Base-by-base conservation (phyloP, 352 stramenopile genomes). In the Pythium dissotocum region DNA sequence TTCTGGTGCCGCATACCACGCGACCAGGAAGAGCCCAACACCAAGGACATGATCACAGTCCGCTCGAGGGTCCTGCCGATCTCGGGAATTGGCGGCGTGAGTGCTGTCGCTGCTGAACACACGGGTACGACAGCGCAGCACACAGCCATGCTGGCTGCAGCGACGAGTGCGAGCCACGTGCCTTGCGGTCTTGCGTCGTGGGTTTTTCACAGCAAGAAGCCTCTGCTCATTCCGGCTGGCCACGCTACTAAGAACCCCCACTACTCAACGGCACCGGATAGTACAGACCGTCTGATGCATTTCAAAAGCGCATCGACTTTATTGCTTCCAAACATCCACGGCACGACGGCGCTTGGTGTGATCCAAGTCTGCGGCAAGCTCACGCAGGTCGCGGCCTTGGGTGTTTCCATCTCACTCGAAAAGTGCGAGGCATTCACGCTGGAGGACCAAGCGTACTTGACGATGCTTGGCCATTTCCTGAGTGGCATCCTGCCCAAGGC, bases 281-380 rank as follows among this genome's bases (percentile, higher is more conserved):
- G 81, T 44, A 85, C 83, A 3, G 83, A 93, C 49, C 83, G 85
- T 0, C 53, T 91, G 2, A 76, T 91, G 54, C 53, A 58, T 13
- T 72, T 87, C 44, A 81, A 85, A 12, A 82, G 76, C 42, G 82
- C 79, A 4, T 89, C 85, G 4, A 90, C 82, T 1, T 49, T 93
- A 28, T 30, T 93, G 0, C 35, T 93, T 26, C 85, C 85, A 1
- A 71, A 91, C 5, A 36, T 87, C 18, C 67, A 85, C 21, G 68
- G 72, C 0, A 68, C 65, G 0, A 76, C 69, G 9, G 67, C 76
- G 2, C 52, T 90, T 2, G 85, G 75, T 0, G 76, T 91, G 0
- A 70, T 93, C 16, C 85, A 93, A 52, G 62, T 90, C 0, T 89
- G 77, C 28, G 85, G 85, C 1, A 93, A 93, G 58, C 74, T 79